Evolutionary conservation across 768 basidiomycete genomes (phyloP).

Genomic region (Fomitopsis pulvina): DNA sequence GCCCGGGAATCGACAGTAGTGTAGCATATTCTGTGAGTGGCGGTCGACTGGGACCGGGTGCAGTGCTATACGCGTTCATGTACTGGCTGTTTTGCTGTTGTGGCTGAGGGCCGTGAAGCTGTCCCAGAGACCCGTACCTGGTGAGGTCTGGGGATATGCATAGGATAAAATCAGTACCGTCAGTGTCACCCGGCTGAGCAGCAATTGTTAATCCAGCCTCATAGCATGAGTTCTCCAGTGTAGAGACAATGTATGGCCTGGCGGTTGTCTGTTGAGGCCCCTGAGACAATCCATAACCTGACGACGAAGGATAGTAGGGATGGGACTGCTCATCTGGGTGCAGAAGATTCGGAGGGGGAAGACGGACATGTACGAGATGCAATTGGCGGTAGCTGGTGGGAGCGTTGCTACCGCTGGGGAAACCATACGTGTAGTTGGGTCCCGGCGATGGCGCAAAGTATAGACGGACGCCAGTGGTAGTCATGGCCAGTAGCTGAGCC

Average conservation of each 20-base stretch:
- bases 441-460: constrained; percentile 60
- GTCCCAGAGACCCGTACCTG: constrained; percentile 62
- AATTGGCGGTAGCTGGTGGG: constrained; percentile 36
- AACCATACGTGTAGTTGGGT: constrained; percentile 43
- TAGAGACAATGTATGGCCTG: constrained; percentile 53
- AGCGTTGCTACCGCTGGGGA: constrained; percentile 26
- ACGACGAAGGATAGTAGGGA: constrained; percentile 37
- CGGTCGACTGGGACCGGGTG: constrained; percentile 38
- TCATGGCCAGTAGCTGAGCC: constrained; percentile 75
- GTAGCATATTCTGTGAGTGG: constrained; percentile 75
- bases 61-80: constrained; percentile 30
- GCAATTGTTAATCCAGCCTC: constrained; percentile 60
- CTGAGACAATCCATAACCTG: constrained; percentile 45
- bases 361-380: constrained; percentile 70
- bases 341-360: constrained; percentile 68
- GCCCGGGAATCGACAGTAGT: constrained; percentile 70
- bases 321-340: constrained; percentile 68
- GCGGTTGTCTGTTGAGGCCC: constrained; percentile 36
- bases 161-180: constrained; percentile 67
- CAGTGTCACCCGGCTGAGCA: constrained; percentile 68
- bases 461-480: constrained; percentile 74
- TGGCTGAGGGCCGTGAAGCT: constrained; percentile 41
- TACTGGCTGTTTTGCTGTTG: constrained; percentile 35
- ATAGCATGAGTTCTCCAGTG: constrained; percentile 59
- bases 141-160: constrained; percentile 74